Percentiles rank a stretch among this genome's conserved stretches.
phyloP scores from a whole-genome alignment of 208 protist species.

The Giardia duodenalis region DNA sequence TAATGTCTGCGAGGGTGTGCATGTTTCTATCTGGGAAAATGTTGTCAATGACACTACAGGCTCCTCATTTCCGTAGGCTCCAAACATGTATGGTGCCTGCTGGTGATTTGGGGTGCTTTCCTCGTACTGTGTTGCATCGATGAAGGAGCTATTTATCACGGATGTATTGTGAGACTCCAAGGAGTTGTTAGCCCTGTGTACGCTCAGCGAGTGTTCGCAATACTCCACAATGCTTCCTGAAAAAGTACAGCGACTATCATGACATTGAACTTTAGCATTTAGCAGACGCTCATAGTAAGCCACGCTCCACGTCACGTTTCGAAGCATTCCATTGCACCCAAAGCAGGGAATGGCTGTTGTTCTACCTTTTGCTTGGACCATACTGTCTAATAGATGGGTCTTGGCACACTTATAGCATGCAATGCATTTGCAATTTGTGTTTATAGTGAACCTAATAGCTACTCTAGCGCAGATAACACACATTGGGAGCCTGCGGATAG shows the following conservation, averaged over 20 bases:
- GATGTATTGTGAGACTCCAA: too few relatives aligned
- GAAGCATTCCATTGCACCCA: not conserved
- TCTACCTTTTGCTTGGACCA: not conserved
- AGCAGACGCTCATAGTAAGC: not conserved
- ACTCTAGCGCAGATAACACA: not conserved
- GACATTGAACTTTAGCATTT: not conserved
- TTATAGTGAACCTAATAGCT: not conserved
- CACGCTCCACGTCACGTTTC: not conserved
- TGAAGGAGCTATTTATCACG: too few relatives aligned
- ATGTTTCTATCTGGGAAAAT: too few relatives aligned
- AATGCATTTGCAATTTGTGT: not conserved
- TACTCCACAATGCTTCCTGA: not conserved
- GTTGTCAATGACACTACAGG: too few relatives aligned
- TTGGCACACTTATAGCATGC: not conserved
- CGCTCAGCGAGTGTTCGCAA: not conserved
- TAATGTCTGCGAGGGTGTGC: too few relatives aligned
- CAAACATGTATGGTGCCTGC: too few relatives aligned
- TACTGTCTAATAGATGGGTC: not conserved
- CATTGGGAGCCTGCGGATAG: not conserved
- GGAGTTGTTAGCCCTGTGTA: too few relatives aligned
- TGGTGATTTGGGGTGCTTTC: too few relatives aligned
- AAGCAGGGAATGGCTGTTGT: not conserved
- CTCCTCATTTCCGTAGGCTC: too few relatives aligned
- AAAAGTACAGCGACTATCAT: not conserved
- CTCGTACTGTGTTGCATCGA: too few relatives aligned